Percentiles rank a stretch among this genome's conserved stretches.
Evolutionary conservation across 768 basidiomycete species (phyloP).

Genomic region (Termitomyces sp.): DNA sequence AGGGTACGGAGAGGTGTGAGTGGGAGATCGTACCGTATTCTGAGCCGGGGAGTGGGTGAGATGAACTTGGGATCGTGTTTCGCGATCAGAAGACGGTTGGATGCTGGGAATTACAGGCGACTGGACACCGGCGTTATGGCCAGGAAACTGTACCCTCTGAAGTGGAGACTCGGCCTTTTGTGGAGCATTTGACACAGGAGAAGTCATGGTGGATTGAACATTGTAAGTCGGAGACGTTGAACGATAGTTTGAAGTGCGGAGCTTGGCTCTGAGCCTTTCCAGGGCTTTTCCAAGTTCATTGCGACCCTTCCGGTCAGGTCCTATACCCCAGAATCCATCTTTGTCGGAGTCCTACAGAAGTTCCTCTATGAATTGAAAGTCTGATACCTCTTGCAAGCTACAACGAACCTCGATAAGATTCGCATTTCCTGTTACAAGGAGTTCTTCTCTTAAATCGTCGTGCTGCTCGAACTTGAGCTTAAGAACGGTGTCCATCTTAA

Average conservation of each 20-base stretch:
- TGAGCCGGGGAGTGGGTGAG: neutral
- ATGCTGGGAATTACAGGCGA: neutral
- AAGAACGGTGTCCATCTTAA: constrained; percentile 59
- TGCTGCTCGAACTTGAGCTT: constrained; percentile 75
- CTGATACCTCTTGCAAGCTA: neutral
- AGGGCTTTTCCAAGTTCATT: constrained; percentile 76
- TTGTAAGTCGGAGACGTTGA: neutral
- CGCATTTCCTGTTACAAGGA: constrained; percentile 63
- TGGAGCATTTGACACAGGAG: neutral
- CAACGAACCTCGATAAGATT: constrained; percentile 61
- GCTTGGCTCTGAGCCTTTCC: constrained; percentile 53
- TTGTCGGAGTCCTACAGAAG: constrained; percentile 60
- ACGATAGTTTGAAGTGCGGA: constrained; percentile 27
- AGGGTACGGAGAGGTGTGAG: neutral
- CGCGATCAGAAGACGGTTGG: neutral
- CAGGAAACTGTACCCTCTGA: constrained; percentile 16
- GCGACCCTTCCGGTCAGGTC: constrained; percentile 58
- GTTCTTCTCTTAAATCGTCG: constrained; percentile 48
- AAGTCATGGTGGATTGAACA: neutral
- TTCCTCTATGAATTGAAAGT: neutral
- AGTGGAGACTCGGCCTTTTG: constrained; percentile 24
- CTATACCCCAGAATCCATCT: constrained; percentile 78
- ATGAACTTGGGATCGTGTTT: neutral
- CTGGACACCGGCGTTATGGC: neutral
- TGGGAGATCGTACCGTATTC: neutral